Evolutionary conservation across 768 basidiomycete genomes (phyloP), one percentile per base, ranked within the genome.

Genomic region (Phylloporus sp.): DNA sequence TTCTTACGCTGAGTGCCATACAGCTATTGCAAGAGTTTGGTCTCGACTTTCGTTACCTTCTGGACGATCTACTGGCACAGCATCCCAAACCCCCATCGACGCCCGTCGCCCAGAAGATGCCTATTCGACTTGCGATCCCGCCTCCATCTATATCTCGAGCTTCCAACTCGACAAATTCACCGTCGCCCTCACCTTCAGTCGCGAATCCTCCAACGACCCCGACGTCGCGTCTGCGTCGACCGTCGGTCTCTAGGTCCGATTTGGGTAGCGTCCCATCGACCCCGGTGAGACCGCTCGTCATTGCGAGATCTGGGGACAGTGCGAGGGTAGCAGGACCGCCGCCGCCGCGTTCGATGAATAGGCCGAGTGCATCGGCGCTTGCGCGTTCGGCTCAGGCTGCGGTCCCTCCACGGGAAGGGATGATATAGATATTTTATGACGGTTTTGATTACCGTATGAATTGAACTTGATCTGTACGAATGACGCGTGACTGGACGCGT

Each of bases 1-100:
- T 28, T 10, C 9, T 37, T 20, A 26, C 9, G n/a, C 42, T 50
- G 35, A 54, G 32, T 18, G 3, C 8, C 47, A 0, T 38, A 14
- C 53, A 91, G 87, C 78, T 95, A 14, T 73, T 97, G 6, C 84
- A 91, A 70, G 94, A 97, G 58, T 91, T 84, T 59, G 94, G 94
- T 3, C 80, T 97, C 28, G 94, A 96, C 69, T 96, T 97, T 64
- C 85, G 86, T 20, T 92, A 86, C 70, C 73, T 95, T n/a, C 73
- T 97, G n/a, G 82, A 90, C 27, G 74, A 77, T n/a, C 70, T 87
- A 4, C 73, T 90, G 2, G 66, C 74, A 11, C 75, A 76, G 44
- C 66, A 72, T 18, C 77, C 80, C 2, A 77, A 76, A 56, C 60
- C 70, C 11, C 41, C 45, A 17, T 45, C 61, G 38, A 46, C 20